Evolutionary conservation across 352 stramenopile species (phyloP), one percentile per base, ranked within the genome.

Genomic region (Globisporangium okanoganense): DNA sequence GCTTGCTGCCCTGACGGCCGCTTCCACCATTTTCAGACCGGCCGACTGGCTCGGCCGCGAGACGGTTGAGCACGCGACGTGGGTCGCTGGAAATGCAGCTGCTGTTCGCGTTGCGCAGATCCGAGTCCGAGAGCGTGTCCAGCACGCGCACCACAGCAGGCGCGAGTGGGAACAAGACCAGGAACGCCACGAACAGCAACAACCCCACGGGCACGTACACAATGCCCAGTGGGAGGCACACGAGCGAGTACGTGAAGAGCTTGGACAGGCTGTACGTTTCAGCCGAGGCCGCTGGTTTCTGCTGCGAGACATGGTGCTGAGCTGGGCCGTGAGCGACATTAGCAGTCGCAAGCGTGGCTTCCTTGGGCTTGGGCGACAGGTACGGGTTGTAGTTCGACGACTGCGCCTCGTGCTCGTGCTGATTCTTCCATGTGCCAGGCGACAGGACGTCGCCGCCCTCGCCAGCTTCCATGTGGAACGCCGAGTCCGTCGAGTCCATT

Each of bases 61-160:
- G 61, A 38, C 76, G 79, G 49, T 79, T 75, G 51, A 93, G 64
- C 35, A 89, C 78, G 55, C 81, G 72, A 22, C 83, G 79, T 14
- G 72, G 50, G 56, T 93, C 81, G 9, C 61, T 61, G 0, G 66
- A 50, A 13, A 79, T 76, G 51, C 67, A 74, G 50, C 72, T 89
- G 66, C 75, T 82, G 73, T 95, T 93, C 12, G 83, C 85, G 25
- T 79, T 79, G 51, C 77, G 82, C 25, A 95, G 61, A 40, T 95
- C 85, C 66, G 88, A 71, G 45, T 95, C 85, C 6, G 85, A 88
- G 43, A 92, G 58, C 14, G 80, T 64, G 44, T 95, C 85, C 31
- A 93, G 66, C 18, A 68, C 31, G 33, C 77, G 67, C 31, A 92
- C 75, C 41, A 90, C 78, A 13, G 77, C 52, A 14, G 65, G 64